Base-by-base conservation (phyloP, 139 green algal species). In the Limnomonas spitsbergensis region DNA sequence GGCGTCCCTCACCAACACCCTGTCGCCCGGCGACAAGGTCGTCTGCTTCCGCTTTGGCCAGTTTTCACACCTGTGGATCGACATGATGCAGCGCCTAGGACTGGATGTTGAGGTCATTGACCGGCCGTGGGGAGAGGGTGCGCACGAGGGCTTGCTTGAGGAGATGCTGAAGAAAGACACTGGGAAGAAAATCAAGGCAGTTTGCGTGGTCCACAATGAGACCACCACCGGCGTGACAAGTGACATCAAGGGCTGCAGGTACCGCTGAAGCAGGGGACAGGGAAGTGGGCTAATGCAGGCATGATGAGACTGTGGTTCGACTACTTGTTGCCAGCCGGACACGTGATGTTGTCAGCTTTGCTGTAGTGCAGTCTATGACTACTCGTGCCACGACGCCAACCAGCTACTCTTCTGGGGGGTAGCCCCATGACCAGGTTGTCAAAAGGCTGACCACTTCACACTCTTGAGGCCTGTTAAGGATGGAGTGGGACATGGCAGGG, bases 1-100 rank as follows among this genome's bases (percentile, higher is more conserved):
- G 66, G 78, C 87, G 27, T 92, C 91, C 1, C 88, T 99, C 0
- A 93, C 88, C 68, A 99, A 99, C 90, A 99, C 95, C 2, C 90
- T 99, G 4, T 97, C 91, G 27, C 95, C 95, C 6, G 95, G 93
- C 4, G 93, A 97, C 85, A 93, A 93, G 72, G 90, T 95, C 40
- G 73, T 96, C 54, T 88, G 83, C 26, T 95, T 94, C 88, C 88
- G 92, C 56, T 97, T 98, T 78, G 95, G 95, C 29, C 90, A 94
- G 74, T 99, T 99, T 86, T 94, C 84, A 4, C 94, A 98, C 72
- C 87, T 99, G 36, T 97, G 94, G 94, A 90, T 98, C 38, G 94
- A 98, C 87, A 97, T 97, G 94, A 95, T 97, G 95, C 84, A 98
- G 91, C 92, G 95, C n/a, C 80, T 99, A 40, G 95, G 93, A 20